Conservation (phyloP, 768 basidiomycete species). For the Boletus bicolor region DNA sequence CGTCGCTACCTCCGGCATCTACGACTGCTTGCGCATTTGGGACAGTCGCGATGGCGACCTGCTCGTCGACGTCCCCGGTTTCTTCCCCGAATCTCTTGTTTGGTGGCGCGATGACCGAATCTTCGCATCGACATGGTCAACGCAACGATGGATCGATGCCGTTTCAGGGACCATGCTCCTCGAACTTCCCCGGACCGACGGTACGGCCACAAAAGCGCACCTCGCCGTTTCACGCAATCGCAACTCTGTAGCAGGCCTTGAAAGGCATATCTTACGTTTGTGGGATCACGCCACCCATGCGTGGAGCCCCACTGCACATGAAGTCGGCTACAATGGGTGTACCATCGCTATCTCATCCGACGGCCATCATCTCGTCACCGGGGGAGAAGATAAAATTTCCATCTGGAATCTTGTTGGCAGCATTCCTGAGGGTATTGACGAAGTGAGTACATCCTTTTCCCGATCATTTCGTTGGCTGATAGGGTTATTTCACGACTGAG, state of each 20-base stretch:
- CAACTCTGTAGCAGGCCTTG: conserved; percentile 1
- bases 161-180: conserved; percentile 8
- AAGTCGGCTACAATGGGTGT: background rate
- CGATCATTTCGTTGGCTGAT: background rate
- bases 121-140: conserved; percentile 4
- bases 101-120: conserved; percentile 19
- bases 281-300: conserved; percentile 9
- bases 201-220: background rate
- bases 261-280: conserved; percentile 1
- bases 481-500: background rate
- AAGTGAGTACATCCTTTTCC: background rate
- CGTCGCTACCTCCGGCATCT: conserved; percentile 6
- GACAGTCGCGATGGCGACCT: conserved; percentile 5
- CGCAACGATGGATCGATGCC: conserved; percentile 13
- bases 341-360: conserved; percentile 13
- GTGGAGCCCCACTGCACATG: background rate
- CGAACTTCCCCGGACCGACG: conserved; percentile 1
- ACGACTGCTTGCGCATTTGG: conserved; percentile 14
- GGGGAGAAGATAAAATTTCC: conserved; percentile 12
- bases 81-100: conserved; percentile 13
- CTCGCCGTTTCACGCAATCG: conserved; percentile 13
- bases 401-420: conserved; percentile 9
- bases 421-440: background rate
- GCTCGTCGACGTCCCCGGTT: background rate
- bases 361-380: conserved; percentile 1